phyloP scores from a whole-genome alignment of 2,329 filamentous ascomycete species.

The Phoma sp. region DNA sequence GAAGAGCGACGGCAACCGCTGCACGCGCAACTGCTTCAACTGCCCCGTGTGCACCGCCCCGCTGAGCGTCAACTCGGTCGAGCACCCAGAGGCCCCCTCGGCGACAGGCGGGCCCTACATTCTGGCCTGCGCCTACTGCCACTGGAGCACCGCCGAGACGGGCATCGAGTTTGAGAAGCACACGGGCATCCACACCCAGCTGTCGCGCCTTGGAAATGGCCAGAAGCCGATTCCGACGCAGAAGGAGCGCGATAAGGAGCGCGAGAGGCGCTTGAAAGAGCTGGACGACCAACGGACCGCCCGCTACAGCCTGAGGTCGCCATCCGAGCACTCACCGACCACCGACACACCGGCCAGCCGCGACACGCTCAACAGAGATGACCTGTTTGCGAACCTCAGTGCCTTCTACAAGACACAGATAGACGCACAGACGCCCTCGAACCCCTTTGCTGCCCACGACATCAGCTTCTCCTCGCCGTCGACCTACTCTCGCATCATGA shows the following conservation, averaged over 20 bases:
- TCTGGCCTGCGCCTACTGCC: constrained; percentile 87
- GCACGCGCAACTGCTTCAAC: constrained; percentile 93
- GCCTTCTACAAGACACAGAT: constrained; percentile 85
- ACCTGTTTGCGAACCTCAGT: constrained; percentile 77
- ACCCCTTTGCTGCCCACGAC: constrained; percentile 51
- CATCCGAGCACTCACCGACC: constrained; percentile 22
- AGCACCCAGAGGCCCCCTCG: constrained; percentile 52
- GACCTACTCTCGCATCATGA: constrained; percentile 88
- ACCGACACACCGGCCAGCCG: constrained; percentile 22
- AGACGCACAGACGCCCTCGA: constrained; percentile 61
- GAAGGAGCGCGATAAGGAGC: constrained; percentile 51
- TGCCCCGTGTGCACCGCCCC: constrained; percentile 89
- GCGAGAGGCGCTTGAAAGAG: constrained; percentile 45
- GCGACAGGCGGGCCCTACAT: constrained; percentile 70
- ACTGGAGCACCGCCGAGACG: constrained; percentile 90
- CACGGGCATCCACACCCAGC: constrained; percentile 83
- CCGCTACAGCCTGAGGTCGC: constrained; percentile 12
- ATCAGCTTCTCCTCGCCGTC: constrained; percentile 75
- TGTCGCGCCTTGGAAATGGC: constrained; percentile 70
- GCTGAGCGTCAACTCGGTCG: constrained; percentile 75
- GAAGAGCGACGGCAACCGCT: constrained; percentile 92
- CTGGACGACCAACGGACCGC: constrained; percentile 30
- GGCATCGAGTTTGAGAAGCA: constrained; percentile 89
- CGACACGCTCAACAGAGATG: constrained; percentile 62
- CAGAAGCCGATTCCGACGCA: constrained; percentile 50